Percentiles rank a stretch among this genome's conserved stretches.
These are phyloP conservation scores for Wickerhamiella brachini DNA, from an alignment of 805 yeast genomes.

Conservation along the genomic window DNA sequence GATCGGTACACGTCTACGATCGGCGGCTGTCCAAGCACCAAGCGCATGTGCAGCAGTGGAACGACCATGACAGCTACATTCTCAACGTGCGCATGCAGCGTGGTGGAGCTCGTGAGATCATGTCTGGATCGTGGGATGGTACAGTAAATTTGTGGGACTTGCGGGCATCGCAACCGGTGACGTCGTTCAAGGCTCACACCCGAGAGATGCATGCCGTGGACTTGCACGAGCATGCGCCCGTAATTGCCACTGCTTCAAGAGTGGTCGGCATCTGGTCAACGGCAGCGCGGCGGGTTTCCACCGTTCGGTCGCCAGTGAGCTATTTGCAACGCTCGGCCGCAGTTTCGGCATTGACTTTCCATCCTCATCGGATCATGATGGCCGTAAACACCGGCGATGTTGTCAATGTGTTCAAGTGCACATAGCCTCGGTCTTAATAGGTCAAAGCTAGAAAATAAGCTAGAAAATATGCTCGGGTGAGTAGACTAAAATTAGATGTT, in stretches of 20 bases:
- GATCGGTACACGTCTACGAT: constrained; percentile 79
- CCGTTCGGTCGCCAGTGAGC: constrained; percentile 29
- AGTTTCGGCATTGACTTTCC: constrained; percentile 58
- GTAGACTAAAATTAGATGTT: too few species aligned
- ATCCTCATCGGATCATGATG: constrained; percentile 89
- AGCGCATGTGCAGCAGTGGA: constrained; percentile 77
- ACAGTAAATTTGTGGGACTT: constrained; percentile 84
- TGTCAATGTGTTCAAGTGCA: constrained; percentile 8
- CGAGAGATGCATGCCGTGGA: constrained; percentile 52
- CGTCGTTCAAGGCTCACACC: constrained; percentile 43
- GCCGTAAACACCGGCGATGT: constrained; percentile 46
- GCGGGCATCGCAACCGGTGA: constrained; percentile 51
- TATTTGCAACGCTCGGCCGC: constrained; percentile 29
- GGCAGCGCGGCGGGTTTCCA: constrained; percentile 56
- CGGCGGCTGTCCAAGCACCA: constrained; percentile 73
- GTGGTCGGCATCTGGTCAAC: constrained; percentile 75
- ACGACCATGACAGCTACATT: constrained; percentile 41
- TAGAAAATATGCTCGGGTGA: too few species aligned
- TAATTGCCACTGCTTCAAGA: constrained; percentile 77
- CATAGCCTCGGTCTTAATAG: too few species aligned
- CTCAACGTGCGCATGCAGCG: constrained; percentile 86
- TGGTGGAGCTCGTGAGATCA: constrained; percentile 85
- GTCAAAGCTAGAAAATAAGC: too few species aligned
- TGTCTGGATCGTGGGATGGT: constrained; percentile 70
- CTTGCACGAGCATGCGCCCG: constrained; percentile 93